Evolutionary conservation across 805 yeast genomes (phyloP).

Genomic region (Wickerhamomyces mucosus): DNA sequence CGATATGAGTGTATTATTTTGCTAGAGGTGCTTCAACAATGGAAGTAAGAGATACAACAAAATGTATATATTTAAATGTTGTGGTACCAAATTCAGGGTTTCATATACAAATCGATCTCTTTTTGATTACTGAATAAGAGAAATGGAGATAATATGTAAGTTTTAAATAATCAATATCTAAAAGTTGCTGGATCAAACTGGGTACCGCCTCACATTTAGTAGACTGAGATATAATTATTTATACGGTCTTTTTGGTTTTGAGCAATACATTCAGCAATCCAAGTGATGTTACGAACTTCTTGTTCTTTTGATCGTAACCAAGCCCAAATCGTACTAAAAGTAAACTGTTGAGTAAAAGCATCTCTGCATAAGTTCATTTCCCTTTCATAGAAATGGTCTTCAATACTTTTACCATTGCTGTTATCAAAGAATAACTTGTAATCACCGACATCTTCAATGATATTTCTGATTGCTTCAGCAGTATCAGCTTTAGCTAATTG

Average conservation of each 20-base stretch:
- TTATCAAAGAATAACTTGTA: slow-evolving; percentile 49
- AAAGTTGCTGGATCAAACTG: no score
- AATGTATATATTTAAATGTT: no score
- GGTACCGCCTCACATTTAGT: no score
- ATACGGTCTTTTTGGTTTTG: slow-evolving; percentile 95
- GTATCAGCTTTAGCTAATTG: slow-evolving; percentile 74
- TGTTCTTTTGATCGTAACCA: slow-evolving; percentile 96
- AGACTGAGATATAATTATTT: slow-evolving; percentile 82
- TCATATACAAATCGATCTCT: no score
- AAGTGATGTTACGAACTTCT: slow-evolving; percentile 94
- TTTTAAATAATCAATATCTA: no score
- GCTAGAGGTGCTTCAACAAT: no score
- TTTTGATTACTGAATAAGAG: no score
- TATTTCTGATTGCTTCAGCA: slow-evolving; percentile 65
- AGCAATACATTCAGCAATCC: slow-evolving; percentile 99
- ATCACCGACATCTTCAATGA: slow-evolving; percentile 57
- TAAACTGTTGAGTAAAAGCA: slow-evolving; percentile 95
- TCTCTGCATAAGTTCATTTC: slow-evolving; percentile 90
- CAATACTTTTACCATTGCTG: slow-evolving; percentile 52
- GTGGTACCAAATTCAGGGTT: no score
- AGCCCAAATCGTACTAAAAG: slow-evolving; percentile 87
- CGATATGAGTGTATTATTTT: no score
- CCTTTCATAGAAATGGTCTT: slow-evolving; percentile 86
- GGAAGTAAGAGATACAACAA: no score
- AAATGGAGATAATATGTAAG: no score